Evolutionary conservation across 2,329 filamentous ascomycete genomes (phyloP), one percentile per base, ranked within the genome.

Genomic region (Sclerotinia spermophila): DNA sequence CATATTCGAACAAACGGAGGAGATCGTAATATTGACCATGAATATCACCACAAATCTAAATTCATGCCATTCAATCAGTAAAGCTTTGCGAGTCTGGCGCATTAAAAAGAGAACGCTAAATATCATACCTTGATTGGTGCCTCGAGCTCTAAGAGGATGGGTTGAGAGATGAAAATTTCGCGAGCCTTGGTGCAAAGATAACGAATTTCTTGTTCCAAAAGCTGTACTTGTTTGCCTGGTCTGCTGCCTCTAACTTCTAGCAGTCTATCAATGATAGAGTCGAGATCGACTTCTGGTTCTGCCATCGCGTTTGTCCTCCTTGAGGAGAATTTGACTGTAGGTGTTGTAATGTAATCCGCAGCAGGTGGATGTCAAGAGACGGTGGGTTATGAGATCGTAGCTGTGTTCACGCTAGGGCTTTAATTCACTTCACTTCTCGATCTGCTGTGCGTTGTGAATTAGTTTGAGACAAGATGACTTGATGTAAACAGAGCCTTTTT

Each of bases 11-110:
- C 73, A 99, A 87, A 80, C 96, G 93, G 77, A 99, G 87, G 73
- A 99, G 88, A 82, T 99, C 96, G 83, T 97, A 97, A 85, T 99
- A 99, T 85, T 99, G 96, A 76, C 96, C 96, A 83, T 98, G 96
- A 78, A 99, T 98, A 84, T 98, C 96, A 83, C 96, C 96, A 83
- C 95, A 98, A 80, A 99, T 99, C 96, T 99, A 67, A 30, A 68
- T 53, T 48, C 67, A 73, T 71, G 55, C 67, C 62, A 71, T 4
- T 51, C n/a, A 33, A 66, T 74, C 64, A 76, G 73, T 56, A 68
- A 45, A 35, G 30, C 11, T 38, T 40, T 35, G 27, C 58, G 15
- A 44, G 21, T 7, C 11, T 45, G 40, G 68, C 59, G 68, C 59
- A n/a, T 35, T 17, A 6, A 44, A n/a, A 19, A 38, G 30, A 19